phyloP scores from a whole-genome alignment of 305 asterid genomes.

The Fraxinus platypoda region DNA sequence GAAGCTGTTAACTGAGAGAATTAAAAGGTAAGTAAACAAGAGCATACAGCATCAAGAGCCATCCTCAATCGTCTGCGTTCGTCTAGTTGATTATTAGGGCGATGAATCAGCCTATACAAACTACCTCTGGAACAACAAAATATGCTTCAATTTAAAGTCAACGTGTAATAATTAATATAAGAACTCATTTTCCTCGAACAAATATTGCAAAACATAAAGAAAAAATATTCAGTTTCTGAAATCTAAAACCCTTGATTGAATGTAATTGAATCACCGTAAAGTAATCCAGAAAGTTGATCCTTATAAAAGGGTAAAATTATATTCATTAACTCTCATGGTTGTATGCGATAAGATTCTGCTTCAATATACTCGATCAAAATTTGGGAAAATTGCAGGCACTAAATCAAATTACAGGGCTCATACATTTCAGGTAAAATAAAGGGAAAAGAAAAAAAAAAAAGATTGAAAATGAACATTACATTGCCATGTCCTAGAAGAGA shows the following conservation, averaged over 20 bases:
- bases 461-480: neutral
- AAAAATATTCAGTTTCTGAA: neutral
- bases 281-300: neutral
- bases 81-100: slow-evolving; percentile 87
- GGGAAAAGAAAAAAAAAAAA: too few relatives aligned
- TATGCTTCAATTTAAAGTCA: slow-evolving; percentile 22
- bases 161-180: slow-evolving; percentile 2
- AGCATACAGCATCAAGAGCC: slow-evolving; percentile 94
- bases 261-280: neutral
- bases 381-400: neutral
- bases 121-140: slow-evolving; percentile 73
- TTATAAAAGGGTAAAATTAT: slow-evolving; percentile 1
- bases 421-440: neutral
- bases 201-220: neutral
- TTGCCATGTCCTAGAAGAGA: neutral
- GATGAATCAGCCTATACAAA: slow-evolving; percentile 87
- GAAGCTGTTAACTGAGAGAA: slow-evolving; percentile 20
- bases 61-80: slow-evolving; percentile 88
- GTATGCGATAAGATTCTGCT: neutral
- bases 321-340: neutral
- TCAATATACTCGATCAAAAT: slow-evolving; percentile 1
- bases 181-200: slow-evolving; percentile 6
- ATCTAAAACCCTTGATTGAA: neutral
- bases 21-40: slow-evolving; percentile 11
- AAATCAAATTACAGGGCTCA: neutral